These are phyloP conservation scores for Monosporozyma yasuniensis DNA, from an alignment of 805 yeast genomes.

Conservation along the genomic window DNA sequence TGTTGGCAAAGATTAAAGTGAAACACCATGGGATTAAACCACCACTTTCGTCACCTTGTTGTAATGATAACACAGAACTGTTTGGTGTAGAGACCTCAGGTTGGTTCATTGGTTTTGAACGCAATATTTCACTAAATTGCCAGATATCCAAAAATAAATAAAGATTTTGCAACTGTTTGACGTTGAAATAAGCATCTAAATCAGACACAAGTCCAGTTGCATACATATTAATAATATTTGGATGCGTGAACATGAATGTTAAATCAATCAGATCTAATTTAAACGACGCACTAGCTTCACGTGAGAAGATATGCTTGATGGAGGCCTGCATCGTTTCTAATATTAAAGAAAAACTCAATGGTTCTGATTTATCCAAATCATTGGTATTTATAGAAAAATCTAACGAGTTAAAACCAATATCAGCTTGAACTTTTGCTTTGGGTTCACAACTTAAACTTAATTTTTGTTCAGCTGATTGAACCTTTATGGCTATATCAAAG, in stretches of 20 bases:
- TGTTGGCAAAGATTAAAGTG: conserved; percentile 45
- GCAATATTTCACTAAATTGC: conserved; percentile 43
- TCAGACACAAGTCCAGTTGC: conserved; percentile 47
- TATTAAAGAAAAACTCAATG: conserved; percentile 38
- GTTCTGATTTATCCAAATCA: conserved; percentile 32
- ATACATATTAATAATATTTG: conserved; percentile 34
- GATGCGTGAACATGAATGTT: conserved; percentile 40
- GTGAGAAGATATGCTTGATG: conserved; percentile 81
- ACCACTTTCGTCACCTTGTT: neutral
- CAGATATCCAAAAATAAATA: conserved; percentile 77
- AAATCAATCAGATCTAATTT: conserved; percentile 38
- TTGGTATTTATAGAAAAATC: conserved; percentile 48
- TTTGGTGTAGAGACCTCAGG: neutral
- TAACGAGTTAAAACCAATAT: conserved; percentile 65
- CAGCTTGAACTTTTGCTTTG: conserved; percentile 83
- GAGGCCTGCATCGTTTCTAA: conserved; percentile 57
- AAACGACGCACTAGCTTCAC: conserved; percentile 77
- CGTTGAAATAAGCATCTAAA: conserved; percentile 54
- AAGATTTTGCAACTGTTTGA: conserved; percentile 81
- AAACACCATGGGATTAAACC: conserved; percentile 65
- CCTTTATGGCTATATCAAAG: conserved; percentile 51
- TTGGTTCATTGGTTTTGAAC: conserved; percentile 11
- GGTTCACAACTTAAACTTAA: conserved; percentile 86
- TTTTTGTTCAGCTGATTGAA: conserved; percentile 64
- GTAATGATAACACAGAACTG: neutral